Evolutionary conservation across 768 basidiomycete species (phyloP), one percentile per base, ranked within the genome.

Genomic region (Suillus bovinus): DNA sequence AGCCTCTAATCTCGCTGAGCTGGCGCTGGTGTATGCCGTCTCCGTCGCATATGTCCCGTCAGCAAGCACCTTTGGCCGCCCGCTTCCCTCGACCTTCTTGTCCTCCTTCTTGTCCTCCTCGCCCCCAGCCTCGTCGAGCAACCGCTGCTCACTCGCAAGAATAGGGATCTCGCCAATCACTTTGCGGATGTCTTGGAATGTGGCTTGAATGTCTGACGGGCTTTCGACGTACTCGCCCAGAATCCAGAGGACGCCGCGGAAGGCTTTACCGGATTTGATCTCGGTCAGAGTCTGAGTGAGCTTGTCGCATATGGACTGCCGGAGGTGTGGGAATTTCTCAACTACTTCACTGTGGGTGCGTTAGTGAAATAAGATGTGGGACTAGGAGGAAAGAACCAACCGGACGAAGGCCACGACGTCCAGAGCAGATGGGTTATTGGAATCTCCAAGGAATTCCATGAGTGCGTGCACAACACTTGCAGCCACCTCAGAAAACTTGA

Each of bases 11-110:
- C 83, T 82, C 6, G 87, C 88, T 41, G 83, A 76, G 38, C 78
- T 79, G n/a, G 82, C 75, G 58, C 83, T 84, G 29, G 85, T 86
- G 77, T 89, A 98, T 13, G 93, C 93, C 1, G 93, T 93, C 79
- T 99, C 97, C 7, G 96, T 98, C 1, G 96, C 97, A 72, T 99
- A 99, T 3, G 97, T 99, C 10, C 97, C 97, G 69, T 99, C 97
- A 22, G 94, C 94, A 62, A 97, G 79, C 11, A 99, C 91, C 70
- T 85, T 88, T 8, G 86, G 94, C 71, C 85, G 85, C 11, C 84
- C 81, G 8, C 79, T 76, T 58, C 80, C 64, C 71, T 78, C 50
- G 71, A 73, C 69, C 41, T 74, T 70, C 1, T 70, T 71, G 11
- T 76, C 77, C 27, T 83, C 88, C 63, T 82, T 79, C 46, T 77